Base-by-base conservation (phyloP, 495 filamentous ascomycete species). In the Penicillium silybi region DNA sequence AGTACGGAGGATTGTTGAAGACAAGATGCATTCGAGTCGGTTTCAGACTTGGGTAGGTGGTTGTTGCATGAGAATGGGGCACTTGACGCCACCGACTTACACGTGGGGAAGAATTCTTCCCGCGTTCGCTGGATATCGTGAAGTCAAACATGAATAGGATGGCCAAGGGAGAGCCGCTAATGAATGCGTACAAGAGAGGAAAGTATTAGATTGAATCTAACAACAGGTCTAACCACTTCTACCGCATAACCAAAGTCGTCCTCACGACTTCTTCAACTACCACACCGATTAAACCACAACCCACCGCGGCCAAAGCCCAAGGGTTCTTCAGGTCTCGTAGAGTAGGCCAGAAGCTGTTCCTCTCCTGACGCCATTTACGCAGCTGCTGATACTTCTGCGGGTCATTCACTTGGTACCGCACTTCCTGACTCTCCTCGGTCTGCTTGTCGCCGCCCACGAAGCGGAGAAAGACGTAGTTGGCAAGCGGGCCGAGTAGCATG, bases 271-370 rank as follows among this genome's bases (percentile, higher is more conserved):
- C 57, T 55, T 71, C 68, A 6, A 61, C 19, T 15, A 63, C 52
- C 25, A 66, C 68, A 16, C 59, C 64, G 17, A 61, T 67, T 22
- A 68, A 65, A 5, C 80, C 80, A 29, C 63, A 65, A 0, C 71
- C 77, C 1, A 75, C 53, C 2, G 83, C 69, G 38, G 67, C 68
- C 74, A 79, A 80, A 15, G 73, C 53, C 80, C 80, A 85, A 44
- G 74, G 75, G 41, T 80, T 84, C 29, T 54, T 50, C 9, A 80
- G 11, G 55, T 80, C 76, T 23, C 52, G 45, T 2, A 68, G 32
- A n/a, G 59, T 60, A 2, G 80, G 80, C 80, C 80, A 85, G 63
- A 85, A 77, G 32, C 74, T 72, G 50, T 85, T 85, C 55, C 77
- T 77, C 60, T 80, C 68, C 10, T 52, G 41, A n/a, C 68, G 66